Base-by-base conservation (phyloP, 2,329 filamentous ascomycete species). In the Bipolaris cookei region DNA sequence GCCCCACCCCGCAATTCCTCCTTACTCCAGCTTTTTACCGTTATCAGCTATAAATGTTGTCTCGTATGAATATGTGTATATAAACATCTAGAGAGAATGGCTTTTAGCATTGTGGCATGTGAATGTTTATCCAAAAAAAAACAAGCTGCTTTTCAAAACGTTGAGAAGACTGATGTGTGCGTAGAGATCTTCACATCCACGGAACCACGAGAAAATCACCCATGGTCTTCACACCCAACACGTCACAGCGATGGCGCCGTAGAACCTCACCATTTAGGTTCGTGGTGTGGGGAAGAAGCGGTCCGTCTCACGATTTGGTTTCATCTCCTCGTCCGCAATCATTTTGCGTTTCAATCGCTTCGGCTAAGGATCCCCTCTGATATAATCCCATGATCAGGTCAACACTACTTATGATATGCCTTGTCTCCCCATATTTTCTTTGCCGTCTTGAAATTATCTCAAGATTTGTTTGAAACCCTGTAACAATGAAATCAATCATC, bases 401-500 rank as follows among this genome's bases (percentile, higher is more conserved):
- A 3, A 30, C 6, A 13, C 28, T 30, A 30, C 10, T 30, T 30
- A 30, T 30, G 10, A 30, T 30, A 4, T 11, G 10, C 11, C 18
- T 4, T n/a, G 14, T 35, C 34, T 35, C n/a, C 5, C 13, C n/a
- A 35, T 35, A 35, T 42, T n/a, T 42, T 42, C 5, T 42, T 42
- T 30, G 3, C 28, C 3, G 4, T 4, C 3, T 30, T 25, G 3
- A 16, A 8, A 6, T 20, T 2, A 10, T 42, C 21, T 16, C 11
- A 30, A 30, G 1, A 30, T 30, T 30, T 30, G 10, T 13, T 38
- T 18, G 18, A 38, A 20, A 16, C 34, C 34, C 5, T 37, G 1
- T 14, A 47, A 65, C 21, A 13, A 74, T 73, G 70, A 69, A 62
- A 44, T 58, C 56, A 18, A 55, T 60, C 13, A 46, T 69, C 30